These are phyloP conservation scores for Arthroderma sp. DNA, from an alignment of 2,329 filamentous ascomycete species.

Conservation along the genomic window DNA sequence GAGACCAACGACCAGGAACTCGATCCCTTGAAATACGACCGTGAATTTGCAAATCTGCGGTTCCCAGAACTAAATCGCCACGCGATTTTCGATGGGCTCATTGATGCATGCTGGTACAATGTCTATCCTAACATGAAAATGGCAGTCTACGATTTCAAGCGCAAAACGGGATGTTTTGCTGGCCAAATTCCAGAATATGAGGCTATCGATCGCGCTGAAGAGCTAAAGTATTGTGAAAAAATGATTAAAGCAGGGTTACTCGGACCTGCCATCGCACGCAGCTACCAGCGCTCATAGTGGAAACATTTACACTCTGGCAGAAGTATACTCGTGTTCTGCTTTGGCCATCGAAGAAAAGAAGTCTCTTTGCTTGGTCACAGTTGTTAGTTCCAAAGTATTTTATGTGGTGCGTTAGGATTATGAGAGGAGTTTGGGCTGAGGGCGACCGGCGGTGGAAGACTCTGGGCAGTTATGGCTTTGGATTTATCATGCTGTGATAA, in stretches of 20 bases:
- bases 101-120: conserved; percentile 13
- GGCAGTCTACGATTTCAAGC: conserved; percentile 12
- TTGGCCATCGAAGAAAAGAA: too few species aligned
- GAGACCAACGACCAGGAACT: conserved; percentile 3
- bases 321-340: too few species aligned
- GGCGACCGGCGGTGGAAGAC: too few species aligned
- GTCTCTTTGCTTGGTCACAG: too few species aligned
- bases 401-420: too few species aligned
- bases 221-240: conserved; percentile 5
- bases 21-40: conserved; percentile 1
- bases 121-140: conserved; percentile 15
- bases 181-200: conserved; percentile 7
- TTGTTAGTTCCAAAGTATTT: too few species aligned
- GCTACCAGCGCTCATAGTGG: conserved; percentile 5
- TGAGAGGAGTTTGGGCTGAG: too few species aligned
- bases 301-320: conserved; percentile 3
- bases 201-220: conserved; percentile 4
- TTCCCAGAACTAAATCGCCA: conserved; percentile 12
- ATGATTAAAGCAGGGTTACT: conserved; percentile 6
- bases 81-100: conserved; percentile 11
- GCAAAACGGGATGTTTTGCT: conserved; percentile 11
- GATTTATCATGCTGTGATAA: too few species aligned
- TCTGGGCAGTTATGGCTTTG: too few species aligned
- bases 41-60: conserved; percentile 11
- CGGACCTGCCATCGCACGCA: conserved; percentile 6